Conservation (phyloP, 179 eudicot genomes). For the Silene noctiflora region DNA sequence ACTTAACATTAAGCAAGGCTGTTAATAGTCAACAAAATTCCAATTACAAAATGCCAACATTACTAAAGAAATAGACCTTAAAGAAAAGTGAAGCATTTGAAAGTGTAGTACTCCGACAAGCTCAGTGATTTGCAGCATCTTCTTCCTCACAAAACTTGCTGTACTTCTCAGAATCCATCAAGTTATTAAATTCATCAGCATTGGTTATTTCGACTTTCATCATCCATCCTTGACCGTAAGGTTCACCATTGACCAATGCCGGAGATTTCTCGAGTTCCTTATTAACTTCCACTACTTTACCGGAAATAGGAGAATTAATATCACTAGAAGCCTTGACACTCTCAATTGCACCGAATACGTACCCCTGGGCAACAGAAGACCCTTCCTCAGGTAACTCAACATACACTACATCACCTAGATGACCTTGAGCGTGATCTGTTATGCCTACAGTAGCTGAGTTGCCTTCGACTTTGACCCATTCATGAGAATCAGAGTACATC, state of each 20-base stretch:
- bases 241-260: constrained; percentile 72
- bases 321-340: constrained; percentile 96
- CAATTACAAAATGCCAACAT: neutral
- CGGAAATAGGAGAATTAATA: constrained; percentile 81
- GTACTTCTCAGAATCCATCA: constrained; percentile 75
- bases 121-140: constrained; percentile 56
- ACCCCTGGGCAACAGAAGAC: constrained; percentile 57
- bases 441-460: constrained; percentile 72
- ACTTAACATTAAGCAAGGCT: neutral
- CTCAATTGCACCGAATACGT: constrained; percentile 83
- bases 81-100: neutral
- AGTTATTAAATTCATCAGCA: constrained; percentile 42
- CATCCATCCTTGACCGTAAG: constrained; percentile 87
- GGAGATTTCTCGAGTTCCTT: constrained; percentile 54
- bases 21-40: constrained; percentile 1
- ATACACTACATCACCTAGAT: constrained; percentile 82
- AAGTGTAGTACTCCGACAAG: neutral
- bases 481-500: constrained; percentile 80
- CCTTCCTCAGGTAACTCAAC: constrained; percentile 92
- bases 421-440: constrained; percentile 89
- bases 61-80: neutral
- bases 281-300: constrained; percentile 68
- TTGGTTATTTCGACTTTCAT: constrained; percentile 73
- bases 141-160: constrained; percentile 90
- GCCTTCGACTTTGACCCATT: constrained; percentile 86